A percentile compares a stretch with the other conserved stretches of the same genome.
Evolutionary conservation across 352 stramenopile species (phyloP).

Genomic region (Globisporangium middletonii): DNA sequence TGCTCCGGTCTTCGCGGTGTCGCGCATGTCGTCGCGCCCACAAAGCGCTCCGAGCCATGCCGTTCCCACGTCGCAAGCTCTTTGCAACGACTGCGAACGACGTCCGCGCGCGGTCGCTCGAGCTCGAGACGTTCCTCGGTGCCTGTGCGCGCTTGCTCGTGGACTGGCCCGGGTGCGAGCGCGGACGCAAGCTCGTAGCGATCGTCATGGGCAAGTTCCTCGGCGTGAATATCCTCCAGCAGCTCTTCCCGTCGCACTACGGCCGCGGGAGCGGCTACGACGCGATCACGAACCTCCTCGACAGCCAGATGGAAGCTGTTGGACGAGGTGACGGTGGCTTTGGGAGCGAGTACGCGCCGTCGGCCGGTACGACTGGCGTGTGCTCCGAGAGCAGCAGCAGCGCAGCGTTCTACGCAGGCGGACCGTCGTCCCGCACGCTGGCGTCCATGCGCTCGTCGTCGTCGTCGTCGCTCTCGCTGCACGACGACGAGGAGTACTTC

Average conservation of each 20-base stretch:
- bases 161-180: constrained; percentile 40
- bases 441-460: constrained; percentile 7
- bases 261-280: constrained; percentile 1
- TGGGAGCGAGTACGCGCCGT: constrained; percentile 5
- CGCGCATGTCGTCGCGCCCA: constrained; percentile 29
- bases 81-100: constrained; percentile 40
- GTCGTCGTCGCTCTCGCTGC: constrained; percentile 13
- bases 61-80: constrained; percentile 52
- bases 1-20: constrained; percentile 24
- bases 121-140: constrained; percentile 49
- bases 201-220: constrained; percentile 47
- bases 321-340: background rate
- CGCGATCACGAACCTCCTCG: background rate
- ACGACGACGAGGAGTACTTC: constrained; percentile 5
- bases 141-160: constrained; percentile 28
- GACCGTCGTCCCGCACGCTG: constrained; percentile 2
- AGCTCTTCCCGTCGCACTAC: constrained; percentile 11
- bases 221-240: constrained; percentile 33
- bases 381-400: constrained; percentile 11
- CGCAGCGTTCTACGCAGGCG: background rate
- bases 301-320: constrained; percentile 3
- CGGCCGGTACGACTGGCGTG: constrained; percentile 2
- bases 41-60: constrained; percentile 26
- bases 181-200: constrained; percentile 35
- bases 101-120: constrained; percentile 33